phyloP scores from a whole-genome alignment of 2,329 filamentous ascomycete species.

The Aspergillus hiratsukae region DNA sequence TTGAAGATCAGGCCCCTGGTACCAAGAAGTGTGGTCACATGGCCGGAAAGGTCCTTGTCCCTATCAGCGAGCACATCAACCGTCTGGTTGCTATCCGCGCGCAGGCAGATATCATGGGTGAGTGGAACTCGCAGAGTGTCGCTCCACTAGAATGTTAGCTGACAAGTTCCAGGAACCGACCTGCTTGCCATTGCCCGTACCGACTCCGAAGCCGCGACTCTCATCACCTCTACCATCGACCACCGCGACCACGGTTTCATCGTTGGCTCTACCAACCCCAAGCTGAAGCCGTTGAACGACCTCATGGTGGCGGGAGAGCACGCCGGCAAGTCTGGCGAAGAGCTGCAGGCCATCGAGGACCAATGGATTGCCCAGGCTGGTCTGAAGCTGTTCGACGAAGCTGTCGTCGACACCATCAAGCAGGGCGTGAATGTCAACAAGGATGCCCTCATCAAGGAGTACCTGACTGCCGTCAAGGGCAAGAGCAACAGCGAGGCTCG shows the following conservation, averaged over 20 bases:
- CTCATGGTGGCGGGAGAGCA: conserved; percentile 84
- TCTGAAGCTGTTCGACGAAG: conserved; percentile 86
- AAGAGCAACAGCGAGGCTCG: conserved; percentile 82
- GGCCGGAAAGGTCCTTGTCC: conserved; percentile 96
- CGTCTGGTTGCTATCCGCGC: conserved; percentile 92
- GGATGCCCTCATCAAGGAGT: conserved; percentile 61
- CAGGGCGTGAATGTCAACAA: conserved; percentile 63
- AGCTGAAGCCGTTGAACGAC: conserved; percentile 78
- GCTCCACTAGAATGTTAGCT: not conserved
- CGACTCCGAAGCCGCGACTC: conserved; percentile 93
- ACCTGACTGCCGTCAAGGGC: conserved; percentile 64
- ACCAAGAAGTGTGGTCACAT: conserved; percentile 99
- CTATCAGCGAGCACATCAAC: conserved; percentile 97
- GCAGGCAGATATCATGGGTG: conserved; percentile 97
- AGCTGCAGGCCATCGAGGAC: conserved; percentile 90
- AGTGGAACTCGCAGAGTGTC: conserved; percentile 8
- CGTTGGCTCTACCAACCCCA: conserved; percentile 79
- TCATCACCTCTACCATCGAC: conserved; percentile 96
- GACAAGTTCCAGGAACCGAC: conserved; percentile 59
- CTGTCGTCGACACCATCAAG: conserved; percentile 77
- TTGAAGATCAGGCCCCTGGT: conserved; percentile 95
- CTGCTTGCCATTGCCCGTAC: conserved; percentile 89
- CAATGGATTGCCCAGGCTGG: conserved; percentile 73
- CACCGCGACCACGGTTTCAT: conserved; percentile 93
- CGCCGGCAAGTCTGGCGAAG: conserved; percentile 70